Conservation (phyloP, 1,139 yeast species). For the Kazachstania sp. region DNA sequence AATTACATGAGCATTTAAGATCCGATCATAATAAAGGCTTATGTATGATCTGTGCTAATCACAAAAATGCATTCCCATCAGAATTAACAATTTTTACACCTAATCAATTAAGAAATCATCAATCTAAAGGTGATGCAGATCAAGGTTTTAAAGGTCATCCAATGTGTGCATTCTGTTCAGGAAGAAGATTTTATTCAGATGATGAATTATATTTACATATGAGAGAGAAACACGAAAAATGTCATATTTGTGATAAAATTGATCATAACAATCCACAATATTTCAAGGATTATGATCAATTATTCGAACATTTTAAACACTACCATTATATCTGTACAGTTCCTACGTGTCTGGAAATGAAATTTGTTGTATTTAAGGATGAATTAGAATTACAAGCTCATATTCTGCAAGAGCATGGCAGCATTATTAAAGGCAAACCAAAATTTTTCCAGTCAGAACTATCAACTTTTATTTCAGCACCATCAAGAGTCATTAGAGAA, state of each 20-base stretch:
- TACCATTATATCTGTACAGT: constrained; percentile 78
- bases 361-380: constrained; percentile 84
- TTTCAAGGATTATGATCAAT: constrained; percentile 64
- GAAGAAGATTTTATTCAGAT: constrained; percentile 71
- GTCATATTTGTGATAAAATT: constrained; percentile 79
- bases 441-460: constrained; percentile 56
- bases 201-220: constrained; percentile 81
- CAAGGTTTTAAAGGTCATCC: constrained; percentile 89
- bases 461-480: constrained; percentile 44
- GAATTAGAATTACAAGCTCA: constrained; percentile 85
- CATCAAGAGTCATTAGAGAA: constrained; percentile 24
- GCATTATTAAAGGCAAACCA: constrained; percentile 40
- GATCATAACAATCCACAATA: constrained; percentile 62
- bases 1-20: constrained; percentile 57
- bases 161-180: constrained; percentile 71
- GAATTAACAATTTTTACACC: constrained; percentile 60
- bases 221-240: constrained; percentile 77
- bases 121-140: constrained; percentile 51
- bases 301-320: constrained; percentile 63
- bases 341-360: constrained; percentile 74
- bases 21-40: constrained; percentile 51
- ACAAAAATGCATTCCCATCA: constrained; percentile 66
- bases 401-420: constrained; percentile 76
- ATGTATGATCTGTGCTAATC: constrained; percentile 68
- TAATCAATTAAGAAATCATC: constrained; percentile 62